Percentiles rank a stretch among this genome's conserved stretches.
These are phyloP conservation scores for Solanum etuberosum DNA, from an alignment of 257 asterid species.

Conservation along the genomic window DNA sequence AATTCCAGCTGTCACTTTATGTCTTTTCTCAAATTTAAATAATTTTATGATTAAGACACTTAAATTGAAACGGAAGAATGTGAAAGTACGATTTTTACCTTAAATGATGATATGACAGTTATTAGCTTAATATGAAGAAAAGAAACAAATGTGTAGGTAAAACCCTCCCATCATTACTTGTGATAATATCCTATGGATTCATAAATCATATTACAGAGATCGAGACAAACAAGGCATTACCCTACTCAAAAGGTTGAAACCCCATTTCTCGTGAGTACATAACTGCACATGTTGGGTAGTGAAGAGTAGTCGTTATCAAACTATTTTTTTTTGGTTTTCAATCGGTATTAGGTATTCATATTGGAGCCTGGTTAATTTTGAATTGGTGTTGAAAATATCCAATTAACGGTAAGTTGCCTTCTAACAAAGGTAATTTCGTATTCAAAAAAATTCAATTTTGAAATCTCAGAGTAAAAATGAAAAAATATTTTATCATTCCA, in stretches of 20 bases:
- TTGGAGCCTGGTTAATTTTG: too few relatives aligned
- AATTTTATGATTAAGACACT: too few relatives aligned
- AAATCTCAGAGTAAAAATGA: too few relatives aligned
- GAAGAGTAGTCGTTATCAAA: not conserved
- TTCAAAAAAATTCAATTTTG: too few relatives aligned
- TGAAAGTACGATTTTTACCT: not conserved
- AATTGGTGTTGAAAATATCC: too few relatives aligned
- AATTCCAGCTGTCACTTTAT: too few relatives aligned
- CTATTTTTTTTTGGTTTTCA: not conserved
- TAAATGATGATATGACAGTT: not conserved
- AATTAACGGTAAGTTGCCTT: too few relatives aligned
- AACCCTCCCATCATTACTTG: not conserved
- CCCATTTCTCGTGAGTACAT: slow-evolving; percentile 2
- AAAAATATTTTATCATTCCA: too few relatives aligned
- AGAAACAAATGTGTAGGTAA: not conserved
- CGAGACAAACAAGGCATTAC: not conserved
- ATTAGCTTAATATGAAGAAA: not conserved
- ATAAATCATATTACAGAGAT: not conserved
- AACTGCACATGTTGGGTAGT: not conserved
- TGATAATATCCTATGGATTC: not conserved
- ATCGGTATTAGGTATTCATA: too few relatives aligned
- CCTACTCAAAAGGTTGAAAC: not conserved
- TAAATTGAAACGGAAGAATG: too few relatives aligned
- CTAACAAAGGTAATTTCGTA: too few relatives aligned
- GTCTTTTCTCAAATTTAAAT: too few relatives aligned